Base-by-base conservation (phyloP, 176 grass and related monocot genomes). In the Hordeum marinum region DNA sequence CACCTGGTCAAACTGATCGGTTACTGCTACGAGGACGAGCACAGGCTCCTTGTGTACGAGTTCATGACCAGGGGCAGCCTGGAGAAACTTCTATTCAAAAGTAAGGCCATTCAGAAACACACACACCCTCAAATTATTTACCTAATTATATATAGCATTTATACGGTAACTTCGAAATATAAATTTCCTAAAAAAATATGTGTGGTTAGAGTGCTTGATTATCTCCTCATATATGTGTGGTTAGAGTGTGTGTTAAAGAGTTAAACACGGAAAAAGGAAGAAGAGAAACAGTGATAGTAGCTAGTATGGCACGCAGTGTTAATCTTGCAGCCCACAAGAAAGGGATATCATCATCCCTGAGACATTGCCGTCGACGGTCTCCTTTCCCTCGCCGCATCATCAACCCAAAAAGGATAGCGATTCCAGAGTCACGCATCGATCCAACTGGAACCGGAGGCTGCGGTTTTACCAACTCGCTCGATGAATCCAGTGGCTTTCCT, bases 51-150 rank as follows among this genome's bases (percentile, higher is more conserved):
- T 4, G 93, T 94, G 1, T 94, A 94, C 63, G 90, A 94, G 79
- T 94, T 92, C 90, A 61, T 94, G 93, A 79, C 87, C 9, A 78
- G 90, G 37, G 93, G 90, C 29, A 94, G 93, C 93, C 58, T 94
- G 40, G 93, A 94, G 93, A 94, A 94, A 13, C 93, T 88, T 34
- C 90, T 94, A 42, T 94, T 94, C 68, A 92, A 88, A 85, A 94
- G 93, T 94, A 92, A 92, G 93, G 78, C 41, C 7, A n/a, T 11
- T 52, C 15, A 1, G 27, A 15, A 2, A 70, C 31, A 32, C 31
- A 3, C 31, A n/a, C n/a, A 48, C 35, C 11, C 1, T 63, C 12
- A 7, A 12, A 31, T 3, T 29, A 2, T 59, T 23, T 71, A 32
- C 31, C 31, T 32, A 3, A 32, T 32, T 32, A 32, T 32, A 32